These are phyloP conservation scores for Bremia lactucae DNA, from an alignment of 352 stramenopile genomes.

Conservation along the genomic window DNA sequence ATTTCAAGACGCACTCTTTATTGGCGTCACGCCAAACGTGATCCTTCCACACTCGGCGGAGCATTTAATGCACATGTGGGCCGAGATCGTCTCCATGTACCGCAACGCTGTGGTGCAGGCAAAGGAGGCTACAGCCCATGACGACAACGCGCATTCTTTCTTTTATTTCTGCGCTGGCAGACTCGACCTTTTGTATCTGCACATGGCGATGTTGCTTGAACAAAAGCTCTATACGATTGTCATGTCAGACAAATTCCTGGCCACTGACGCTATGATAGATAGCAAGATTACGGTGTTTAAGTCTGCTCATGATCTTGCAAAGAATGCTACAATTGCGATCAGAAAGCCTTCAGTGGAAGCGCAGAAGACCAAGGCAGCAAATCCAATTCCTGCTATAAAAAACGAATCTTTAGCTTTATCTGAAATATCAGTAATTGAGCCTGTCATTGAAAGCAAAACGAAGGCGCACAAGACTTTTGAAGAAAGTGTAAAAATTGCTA, in stretches of 20 bases:
- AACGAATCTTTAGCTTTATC: too few relatives aligned
- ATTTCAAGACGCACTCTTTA: slow-evolving; percentile 54
- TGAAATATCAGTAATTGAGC: too few relatives aligned
- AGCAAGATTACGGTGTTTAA: slow-evolving; percentile 1
- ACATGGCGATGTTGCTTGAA: slow-evolving; percentile 51
- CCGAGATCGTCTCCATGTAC: slow-evolving; percentile 46
- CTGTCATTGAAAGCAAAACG: too few relatives aligned
- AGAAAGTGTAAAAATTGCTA: too few relatives aligned
- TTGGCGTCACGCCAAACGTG: slow-evolving; percentile 34
- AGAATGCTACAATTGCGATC: neutral
- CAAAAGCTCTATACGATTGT: slow-evolving; percentile 38
- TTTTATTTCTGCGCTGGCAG: slow-evolving; percentile 46
- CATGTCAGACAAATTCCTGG: slow-evolving; percentile 21
- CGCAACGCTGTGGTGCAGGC: slow-evolving; percentile 24
- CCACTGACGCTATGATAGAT: slow-evolving; percentile 6
- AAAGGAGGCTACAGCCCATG: slow-evolving; percentile 14
- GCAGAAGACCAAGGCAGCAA: neutral
- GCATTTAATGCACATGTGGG: slow-evolving; percentile 54
- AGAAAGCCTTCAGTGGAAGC: too few relatives aligned
- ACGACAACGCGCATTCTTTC: slow-evolving; percentile 33
- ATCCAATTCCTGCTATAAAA: neutral
- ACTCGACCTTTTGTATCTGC: slow-evolving; percentile 55
- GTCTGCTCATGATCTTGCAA: neutral
- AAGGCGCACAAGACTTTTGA: too few relatives aligned
- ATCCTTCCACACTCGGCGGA: slow-evolving; percentile 34